Evolutionary conservation across 1,284 basidiomycete genomes (phyloP), one percentile per base, ranked within the genome.

Genomic region (Porogramme epimiltina): DNA sequence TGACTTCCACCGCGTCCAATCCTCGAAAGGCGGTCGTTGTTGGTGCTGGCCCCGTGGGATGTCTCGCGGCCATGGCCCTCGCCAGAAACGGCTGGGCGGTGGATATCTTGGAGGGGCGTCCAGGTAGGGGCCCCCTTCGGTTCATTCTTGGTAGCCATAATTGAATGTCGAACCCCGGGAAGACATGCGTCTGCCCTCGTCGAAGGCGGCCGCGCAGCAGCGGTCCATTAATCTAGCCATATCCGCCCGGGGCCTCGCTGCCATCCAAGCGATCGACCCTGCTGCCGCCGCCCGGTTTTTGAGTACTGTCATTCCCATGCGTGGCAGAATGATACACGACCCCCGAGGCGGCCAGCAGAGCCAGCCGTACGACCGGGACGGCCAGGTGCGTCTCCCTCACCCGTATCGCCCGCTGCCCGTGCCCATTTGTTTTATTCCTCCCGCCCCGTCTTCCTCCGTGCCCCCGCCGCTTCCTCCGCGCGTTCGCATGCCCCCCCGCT

Each of bases 221-320:
- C 84, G 96, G 53, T 96, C 93, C 49, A 98, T 99, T 75, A 99
- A 99, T 75, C 80, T 99, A 46, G 95, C 95, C 31, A 93, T 99
- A 58, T 98, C 95, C 18, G 85, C 93, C 52, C 85, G 96, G 48
- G 96, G 95, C 54, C 87, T 98, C 51, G 83, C 88, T 59, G 95
- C 95, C 28, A 77, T 98, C 39, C 78, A 87, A 62, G 83, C 85
- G 45, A 84, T 98, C 60, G 87, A 93, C 70, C 79, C 88, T 23
- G 80, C 78, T 33, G 78, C 90, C 45, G 86, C 90, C 23, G 79
- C 86, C 55, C 77, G 85, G 50, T 90, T 98, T 62, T 73, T 97
- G 58, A 72, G 85, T 58, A 80, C 87, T 40, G 87, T 88, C 24
- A 94, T 98, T 70, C 95, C 95, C 56, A 97, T 99, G 94, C 85